These are phyloP conservation scores for Triadica sebifera DNA, from an alignment of 345 rosid species.

Conservation along the genomic window DNA sequence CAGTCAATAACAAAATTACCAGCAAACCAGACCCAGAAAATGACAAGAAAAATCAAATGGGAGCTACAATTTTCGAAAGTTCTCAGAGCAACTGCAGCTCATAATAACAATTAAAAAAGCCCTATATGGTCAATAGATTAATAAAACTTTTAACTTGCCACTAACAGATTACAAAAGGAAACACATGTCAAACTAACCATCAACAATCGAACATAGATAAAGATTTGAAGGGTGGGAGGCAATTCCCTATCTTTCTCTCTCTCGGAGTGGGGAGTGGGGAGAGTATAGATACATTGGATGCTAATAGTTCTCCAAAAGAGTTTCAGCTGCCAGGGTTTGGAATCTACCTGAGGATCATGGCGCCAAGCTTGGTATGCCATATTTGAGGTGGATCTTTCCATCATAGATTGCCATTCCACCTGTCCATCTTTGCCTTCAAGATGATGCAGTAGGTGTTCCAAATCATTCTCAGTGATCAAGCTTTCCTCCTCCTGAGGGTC, in stretches of 20 bases:
- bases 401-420: constrained; percentile 82
- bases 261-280: not conserved
- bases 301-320: not conserved
- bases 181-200: too few relatives aligned
- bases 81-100: not conserved
- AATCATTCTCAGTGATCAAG: constrained; percentile 66
- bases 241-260: not conserved
- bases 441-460: constrained; percentile 68
- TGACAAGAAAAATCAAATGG: not conserved
- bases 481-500: constrained; percentile 41
- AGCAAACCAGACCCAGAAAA: not conserved
- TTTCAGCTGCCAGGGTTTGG: not conserved
- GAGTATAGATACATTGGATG: not conserved
- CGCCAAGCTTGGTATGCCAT: constrained; percentile 91
- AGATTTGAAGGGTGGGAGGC: not conserved
- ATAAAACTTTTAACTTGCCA: not conserved
- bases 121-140: not conserved
- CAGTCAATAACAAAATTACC: not conserved
- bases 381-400: constrained; percentile 77
- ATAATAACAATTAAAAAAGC: not conserved
- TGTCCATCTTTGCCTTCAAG: constrained; percentile 63
- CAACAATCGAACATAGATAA: not conserved
- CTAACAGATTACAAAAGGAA: not conserved
- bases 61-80: not conserved
- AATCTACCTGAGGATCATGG: constrained; percentile 74